Percentiles rank a stretch among this genome's conserved stretches.
Evolutionary conservation across 176 grass and related monocot species (phyloP).

Genomic region (Lolium multiflorum): DNA sequence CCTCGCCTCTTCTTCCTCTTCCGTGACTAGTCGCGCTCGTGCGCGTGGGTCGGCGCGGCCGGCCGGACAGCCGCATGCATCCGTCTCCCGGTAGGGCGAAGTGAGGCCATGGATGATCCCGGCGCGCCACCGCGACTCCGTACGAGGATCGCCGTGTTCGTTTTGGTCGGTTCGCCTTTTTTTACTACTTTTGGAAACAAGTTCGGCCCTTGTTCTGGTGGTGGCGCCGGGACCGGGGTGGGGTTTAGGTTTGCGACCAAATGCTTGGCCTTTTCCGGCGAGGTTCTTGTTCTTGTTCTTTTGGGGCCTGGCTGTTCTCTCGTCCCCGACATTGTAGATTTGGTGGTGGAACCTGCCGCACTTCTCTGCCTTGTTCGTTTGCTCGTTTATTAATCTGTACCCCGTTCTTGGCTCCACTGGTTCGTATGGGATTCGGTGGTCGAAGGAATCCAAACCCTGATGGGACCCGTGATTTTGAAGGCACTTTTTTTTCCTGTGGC

Average conservation of each 20-base stretch:
- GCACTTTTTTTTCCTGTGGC: too few species aligned
- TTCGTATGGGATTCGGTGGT: too few species aligned
- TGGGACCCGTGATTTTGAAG: too few species aligned
- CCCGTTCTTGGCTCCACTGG: too few species aligned
- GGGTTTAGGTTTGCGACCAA: neutral
- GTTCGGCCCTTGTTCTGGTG: neutral
- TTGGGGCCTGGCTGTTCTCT: neutral
- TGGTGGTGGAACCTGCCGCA: too few species aligned
- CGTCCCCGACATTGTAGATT: neutral
- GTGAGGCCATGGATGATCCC: neutral
- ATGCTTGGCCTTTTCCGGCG: neutral
- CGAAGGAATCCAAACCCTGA: fast-evolving
- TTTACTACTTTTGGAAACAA: neutral
- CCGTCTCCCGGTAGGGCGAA: too few species aligned
- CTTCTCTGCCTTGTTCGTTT: too few species aligned
- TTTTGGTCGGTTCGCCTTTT: neutral
- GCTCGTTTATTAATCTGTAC: too few species aligned
- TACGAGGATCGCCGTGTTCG: neutral
- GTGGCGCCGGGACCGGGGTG: neutral
- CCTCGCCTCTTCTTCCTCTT: neutral
- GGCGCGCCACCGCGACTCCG: neutral
- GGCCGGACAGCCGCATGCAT: neutral
- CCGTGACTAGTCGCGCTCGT: neutral
- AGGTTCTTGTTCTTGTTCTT: neutral
- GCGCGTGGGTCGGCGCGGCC: neutral